phyloP scores from a whole-genome alignment of 768 basidiomycete species.

The Leucosporidium creatinivorum region DNA sequence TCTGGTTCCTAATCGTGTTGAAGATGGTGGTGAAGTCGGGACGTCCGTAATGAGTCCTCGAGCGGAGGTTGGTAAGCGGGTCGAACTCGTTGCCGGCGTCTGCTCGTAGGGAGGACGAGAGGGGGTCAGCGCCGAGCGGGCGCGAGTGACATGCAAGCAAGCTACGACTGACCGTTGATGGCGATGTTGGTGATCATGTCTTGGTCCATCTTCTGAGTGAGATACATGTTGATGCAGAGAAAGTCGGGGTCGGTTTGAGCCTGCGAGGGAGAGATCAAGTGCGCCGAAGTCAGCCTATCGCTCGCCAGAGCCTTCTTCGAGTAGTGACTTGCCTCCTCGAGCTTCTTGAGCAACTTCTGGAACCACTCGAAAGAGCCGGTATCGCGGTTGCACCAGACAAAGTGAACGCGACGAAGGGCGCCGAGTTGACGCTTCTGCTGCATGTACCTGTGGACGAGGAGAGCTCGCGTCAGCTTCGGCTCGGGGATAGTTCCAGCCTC shows the following conservation, averaged over 20 bases:
- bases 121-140: neutral
- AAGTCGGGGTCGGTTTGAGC: slow-evolving; percentile 63
- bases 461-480: neutral
- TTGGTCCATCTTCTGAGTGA: slow-evolving; percentile 75
- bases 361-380: slow-evolving; percentile 99
- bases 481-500: neutral
- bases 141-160: too few species aligned
- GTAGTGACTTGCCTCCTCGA: slow-evolving; percentile 50
- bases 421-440: slow-evolving; percentile 71
- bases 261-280: neutral
- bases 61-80: slow-evolving; percentile 76
- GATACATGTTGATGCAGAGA: slow-evolving; percentile 81
- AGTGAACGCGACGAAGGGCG: slow-evolving; percentile 77
- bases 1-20: slow-evolving; percentile 61
- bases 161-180: slow-evolving; percentile 55
- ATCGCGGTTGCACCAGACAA: slow-evolving; percentile 59
- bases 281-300: too few species aligned
- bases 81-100: slow-evolving; percentile 75
- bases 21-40: slow-evolving; percentile 85
- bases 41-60: slow-evolving; percentile 83
- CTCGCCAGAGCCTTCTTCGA: neutral
- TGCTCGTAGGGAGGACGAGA: neutral
- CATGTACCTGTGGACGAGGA: slow-evolving; percentile 49
- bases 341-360: slow-evolving; percentile 75
- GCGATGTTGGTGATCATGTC: slow-evolving; percentile 90